phyloP scores from a whole-genome alignment of 169 alveolate species.

The Plasmodium ovale region DNA sequence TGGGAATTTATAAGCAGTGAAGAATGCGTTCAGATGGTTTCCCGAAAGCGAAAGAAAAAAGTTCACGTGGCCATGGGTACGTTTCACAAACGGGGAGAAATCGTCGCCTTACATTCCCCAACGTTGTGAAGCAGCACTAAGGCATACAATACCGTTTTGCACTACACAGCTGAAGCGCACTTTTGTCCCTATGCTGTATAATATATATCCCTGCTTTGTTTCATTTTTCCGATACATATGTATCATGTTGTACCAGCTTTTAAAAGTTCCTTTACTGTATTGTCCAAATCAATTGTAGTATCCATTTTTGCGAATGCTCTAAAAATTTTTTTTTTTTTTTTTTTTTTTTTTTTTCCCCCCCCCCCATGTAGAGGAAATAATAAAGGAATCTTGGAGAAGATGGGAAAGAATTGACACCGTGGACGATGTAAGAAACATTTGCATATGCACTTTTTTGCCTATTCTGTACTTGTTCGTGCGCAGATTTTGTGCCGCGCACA shows the following conservation, averaged over 20 bases:
- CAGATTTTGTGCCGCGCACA: neutral
- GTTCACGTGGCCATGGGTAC: slow-evolving; percentile 73
- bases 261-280: no score
- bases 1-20: slow-evolving; percentile 84
- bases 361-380: slow-evolving; percentile 47
- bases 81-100: neutral
- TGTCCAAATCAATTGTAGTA: no score
- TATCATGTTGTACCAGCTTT: neutral
- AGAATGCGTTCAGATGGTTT: slow-evolving; percentile 78
- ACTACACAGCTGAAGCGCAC: neutral
- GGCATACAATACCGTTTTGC: no score
- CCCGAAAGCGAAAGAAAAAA: slow-evolving; percentile 58
- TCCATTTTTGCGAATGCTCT: no score
- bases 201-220: neutral
- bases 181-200: neutral
- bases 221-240: neutral
- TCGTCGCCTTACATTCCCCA: neutral
- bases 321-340: slow-evolving; percentile 2
- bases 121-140: neutral
- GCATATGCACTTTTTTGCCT: neutral
- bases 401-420: slow-evolving; percentile 77
- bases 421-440: slow-evolving; percentile 66
- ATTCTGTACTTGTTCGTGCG: neutral
- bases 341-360: neutral
- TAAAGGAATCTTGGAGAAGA: slow-evolving; percentile 77